Conservation (phyloP, 768 basidiomycete genomes). For the Kwoniella sp. region DNA sequence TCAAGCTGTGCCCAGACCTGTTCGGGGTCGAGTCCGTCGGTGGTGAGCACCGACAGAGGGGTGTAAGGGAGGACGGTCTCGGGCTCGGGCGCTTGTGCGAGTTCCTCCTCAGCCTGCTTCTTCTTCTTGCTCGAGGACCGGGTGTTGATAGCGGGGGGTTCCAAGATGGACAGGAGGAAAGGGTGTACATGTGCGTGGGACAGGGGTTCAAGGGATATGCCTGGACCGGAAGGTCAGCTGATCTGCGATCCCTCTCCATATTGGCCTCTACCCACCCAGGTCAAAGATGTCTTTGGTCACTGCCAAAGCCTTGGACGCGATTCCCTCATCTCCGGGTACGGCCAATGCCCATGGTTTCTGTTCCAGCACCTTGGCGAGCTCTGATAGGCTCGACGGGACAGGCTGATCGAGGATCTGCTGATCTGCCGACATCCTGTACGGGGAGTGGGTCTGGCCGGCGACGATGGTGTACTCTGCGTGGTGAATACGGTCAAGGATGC, state of each 20-base stretch:
- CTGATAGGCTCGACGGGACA: slow-evolving; percentile 4
- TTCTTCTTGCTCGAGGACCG: slow-evolving; percentile 45
- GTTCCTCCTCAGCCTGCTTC: slow-evolving; percentile 31
- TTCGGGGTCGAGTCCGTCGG: slow-evolving; percentile 73
- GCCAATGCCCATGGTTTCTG: slow-evolving; percentile 14
- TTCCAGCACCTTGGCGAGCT: slow-evolving; percentile 11
- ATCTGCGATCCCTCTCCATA: too few relatives aligned
- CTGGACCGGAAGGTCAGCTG: too few relatives aligned
- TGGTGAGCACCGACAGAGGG: slow-evolving; percentile 68
- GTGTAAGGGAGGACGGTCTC: slow-evolving; percentile 54
- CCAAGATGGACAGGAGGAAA: slow-evolving; percentile 64
- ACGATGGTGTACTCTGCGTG: too few relatives aligned
- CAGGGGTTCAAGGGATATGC: slow-evolving; percentile 63
- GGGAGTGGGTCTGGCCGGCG: too few relatives aligned
- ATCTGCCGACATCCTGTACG: not conserved
- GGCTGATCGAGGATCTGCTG: not conserved
- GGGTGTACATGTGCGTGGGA: slow-evolving; percentile 64
- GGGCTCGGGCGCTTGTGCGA: slow-evolving; percentile 30
- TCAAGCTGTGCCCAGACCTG: slow-evolving; percentile 95
- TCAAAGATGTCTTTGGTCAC: slow-evolving; percentile 50
- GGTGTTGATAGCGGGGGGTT: slow-evolving; percentile 61
- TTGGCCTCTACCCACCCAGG: slow-evolving; percentile 45
- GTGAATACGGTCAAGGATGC: too few relatives aligned
- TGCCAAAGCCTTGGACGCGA: slow-evolving; percentile 38
- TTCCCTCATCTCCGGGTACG: slow-evolving; percentile 6